A percentile compares a stretch with the other conserved stretches of the same genome.
These are phyloP conservation scores for Hanseniaspora singularis DNA, from an alignment of 805 yeast species.

Conservation along the genomic window DNA sequence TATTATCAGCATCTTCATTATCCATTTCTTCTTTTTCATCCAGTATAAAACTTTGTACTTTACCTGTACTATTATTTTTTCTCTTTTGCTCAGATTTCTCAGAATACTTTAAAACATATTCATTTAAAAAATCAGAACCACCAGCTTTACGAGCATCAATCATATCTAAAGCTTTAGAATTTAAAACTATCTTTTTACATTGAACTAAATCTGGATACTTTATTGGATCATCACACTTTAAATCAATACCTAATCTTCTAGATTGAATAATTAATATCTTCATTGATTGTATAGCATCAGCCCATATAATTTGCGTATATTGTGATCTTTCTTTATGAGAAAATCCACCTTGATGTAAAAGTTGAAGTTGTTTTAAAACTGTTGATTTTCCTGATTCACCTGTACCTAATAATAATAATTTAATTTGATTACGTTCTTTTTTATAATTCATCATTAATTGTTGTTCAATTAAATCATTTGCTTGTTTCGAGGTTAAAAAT, in stretches of 20 bases:
- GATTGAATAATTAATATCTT: conserved; percentile 67
- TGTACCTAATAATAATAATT: conserved; percentile 73
- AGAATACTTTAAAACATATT: conserved; percentile 51
- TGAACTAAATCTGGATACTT: conserved; percentile 33
- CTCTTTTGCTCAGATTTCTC: conserved; percentile 43
- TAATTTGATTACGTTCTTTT: conserved; percentile 47
- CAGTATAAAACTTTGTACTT: conserved; percentile 26
- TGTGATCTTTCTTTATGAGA: conserved; percentile 64
- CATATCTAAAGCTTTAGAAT: conserved; percentile 47
- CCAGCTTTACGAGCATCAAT: conserved; percentile 59
- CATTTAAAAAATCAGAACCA: conserved; percentile 48
- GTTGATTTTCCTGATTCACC: conserved; percentile 95
- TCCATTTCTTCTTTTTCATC: conserved; percentile 20
- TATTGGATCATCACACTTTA: conserved; percentile 51
- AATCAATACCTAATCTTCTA: conserved; percentile 45
- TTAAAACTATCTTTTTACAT: conserved; percentile 40
- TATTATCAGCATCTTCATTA: conserved; percentile 20
- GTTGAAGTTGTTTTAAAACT: conserved; percentile 74
- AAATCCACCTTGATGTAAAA: conserved; percentile 79
- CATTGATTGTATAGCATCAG: conserved; percentile 79
- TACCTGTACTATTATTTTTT: conserved; percentile 44
- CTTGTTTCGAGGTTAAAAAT: conserved; percentile 39
- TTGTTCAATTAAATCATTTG: conserved; percentile 56
- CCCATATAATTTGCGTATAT: conserved; percentile 84
- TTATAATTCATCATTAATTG: conserved; percentile 42